These are phyloP conservation scores for Ophiocordyceps camponoti-leonardi DNA, from an alignment of 2,329 filamentous ascomycete species.

Conservation along the genomic window DNA sequence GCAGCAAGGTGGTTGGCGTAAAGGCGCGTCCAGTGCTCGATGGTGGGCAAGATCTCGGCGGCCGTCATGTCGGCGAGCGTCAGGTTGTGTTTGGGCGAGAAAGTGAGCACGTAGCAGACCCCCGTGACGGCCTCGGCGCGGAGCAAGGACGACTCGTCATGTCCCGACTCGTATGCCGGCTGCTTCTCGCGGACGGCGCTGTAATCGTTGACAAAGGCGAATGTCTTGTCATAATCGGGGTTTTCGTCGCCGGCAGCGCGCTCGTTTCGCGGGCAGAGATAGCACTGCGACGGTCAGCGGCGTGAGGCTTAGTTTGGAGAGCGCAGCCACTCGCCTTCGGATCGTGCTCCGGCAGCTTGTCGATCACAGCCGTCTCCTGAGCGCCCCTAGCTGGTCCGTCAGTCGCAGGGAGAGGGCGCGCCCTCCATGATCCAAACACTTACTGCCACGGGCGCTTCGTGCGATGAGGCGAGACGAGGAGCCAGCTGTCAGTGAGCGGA, in stretches of 20 bases:
- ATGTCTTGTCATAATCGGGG: slow-evolving; percentile 71
- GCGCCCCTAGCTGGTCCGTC: slow-evolving; percentile 41
- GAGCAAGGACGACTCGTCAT: slow-evolving; percentile 59
- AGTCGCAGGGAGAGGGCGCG: background rate
- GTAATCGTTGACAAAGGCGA: slow-evolving; percentile 95
- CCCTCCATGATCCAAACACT: slow-evolving; percentile 7
- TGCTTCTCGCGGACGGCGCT: slow-evolving; percentile 92
- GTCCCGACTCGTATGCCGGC: slow-evolving; percentile 51
- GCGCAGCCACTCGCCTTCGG: slow-evolving; percentile 31
- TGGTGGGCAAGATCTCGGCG: slow-evolving; percentile 59
- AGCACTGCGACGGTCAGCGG: slow-evolving; percentile 43
- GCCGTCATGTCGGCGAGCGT: slow-evolving; percentile 82
- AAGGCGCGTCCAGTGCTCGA: slow-evolving; percentile 82
- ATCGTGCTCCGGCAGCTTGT: slow-evolving; percentile 64
- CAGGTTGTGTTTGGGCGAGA: slow-evolving; percentile 76
- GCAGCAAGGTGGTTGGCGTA: slow-evolving; percentile 70
- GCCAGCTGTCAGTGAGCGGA: slow-evolving; percentile 73
- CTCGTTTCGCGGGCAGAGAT: slow-evolving; percentile 82
- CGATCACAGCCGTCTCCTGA: slow-evolving; percentile 55
- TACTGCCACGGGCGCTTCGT: slow-evolving; percentile 98
- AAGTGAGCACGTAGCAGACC: slow-evolving; percentile 93
- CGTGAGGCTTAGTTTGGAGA: background rate
- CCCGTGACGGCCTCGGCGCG: slow-evolving; percentile 76
- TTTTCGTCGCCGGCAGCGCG: slow-evolving; percentile 78
- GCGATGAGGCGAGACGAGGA: slow-evolving; percentile 87